Base-by-base conservation (phyloP, 2,329 filamentous ascomycete species). In the Arachnopeziza araneosa region DNA sequence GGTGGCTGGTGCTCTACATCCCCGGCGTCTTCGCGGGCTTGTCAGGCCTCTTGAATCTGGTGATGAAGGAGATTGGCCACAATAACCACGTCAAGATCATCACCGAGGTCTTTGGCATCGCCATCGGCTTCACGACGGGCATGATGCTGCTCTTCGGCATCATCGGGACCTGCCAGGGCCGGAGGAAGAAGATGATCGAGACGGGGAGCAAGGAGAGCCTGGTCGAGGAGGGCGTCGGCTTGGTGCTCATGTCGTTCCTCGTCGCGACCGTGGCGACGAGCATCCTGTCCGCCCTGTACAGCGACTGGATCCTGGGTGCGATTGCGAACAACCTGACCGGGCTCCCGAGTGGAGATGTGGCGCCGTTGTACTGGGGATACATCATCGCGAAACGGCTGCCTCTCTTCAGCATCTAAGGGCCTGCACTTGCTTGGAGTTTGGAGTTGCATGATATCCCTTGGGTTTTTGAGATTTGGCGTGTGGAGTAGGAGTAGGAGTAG, bases 361-460 rank as follows among this genome's bases (percentile, higher is more conserved):
- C 52, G 48, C 9, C 49, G 17, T 54, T 64, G 54, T 64, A 64
- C 50, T 64, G 59, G 59, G 55, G n/a, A n/a, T 64, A 64, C 53
- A 60, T 64, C 56, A 14, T 56, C 21, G 57, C 59, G 3, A 64
- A 64, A 57, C 53, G 62, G 24, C 52, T 64, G 54, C 59, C 61
- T 5, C 48, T 62, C 12, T 55, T 62, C 4, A 57, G 54, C 14
- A 54, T 61, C 56, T 61, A 55, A 23, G 36, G 36, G 10, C 4
- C 17, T 44, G 36, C 36, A 44, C 17, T 44, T 44, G 36, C 36
- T 44, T 6, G 36, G 36, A 44, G 36, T 17, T 44, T 44, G 36
- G 36, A 44, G 36, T 44, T 44, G 6, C 17, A 44, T 44, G 36
- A 44, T 44, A 44, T 44, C 36, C 36, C 36, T 6, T 6, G 36